phyloP scores from a whole-genome alignment of 1,139 yeast species.

The Waltiozyma solani region DNA sequence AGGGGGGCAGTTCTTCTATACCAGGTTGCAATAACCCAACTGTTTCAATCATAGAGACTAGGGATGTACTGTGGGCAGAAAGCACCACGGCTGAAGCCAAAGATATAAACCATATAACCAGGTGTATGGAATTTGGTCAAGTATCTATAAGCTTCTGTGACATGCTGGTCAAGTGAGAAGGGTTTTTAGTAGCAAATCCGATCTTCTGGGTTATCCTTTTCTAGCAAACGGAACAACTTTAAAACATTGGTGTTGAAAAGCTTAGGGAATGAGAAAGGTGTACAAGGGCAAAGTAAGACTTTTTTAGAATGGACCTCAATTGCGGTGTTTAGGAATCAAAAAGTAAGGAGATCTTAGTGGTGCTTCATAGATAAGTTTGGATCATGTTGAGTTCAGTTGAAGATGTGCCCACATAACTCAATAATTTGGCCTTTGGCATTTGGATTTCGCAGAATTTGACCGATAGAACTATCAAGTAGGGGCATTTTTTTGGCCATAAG shows the following conservation, averaged over 20 bases:
- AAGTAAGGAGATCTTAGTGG: too few species aligned
- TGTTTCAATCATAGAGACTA: slow-evolving; percentile 53
- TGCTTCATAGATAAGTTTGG: too few species aligned
- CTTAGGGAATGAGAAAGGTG: too few species aligned
- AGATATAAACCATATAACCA: slow-evolving; percentile 42
- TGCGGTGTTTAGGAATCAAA: too few species aligned
- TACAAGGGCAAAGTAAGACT: too few species aligned
- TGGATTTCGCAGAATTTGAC: too few species aligned
- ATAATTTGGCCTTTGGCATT: neutral
- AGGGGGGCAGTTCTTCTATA: slow-evolving; percentile 37
- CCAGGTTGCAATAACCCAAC: slow-evolving; percentile 48
- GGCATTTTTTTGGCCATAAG: too few species aligned
- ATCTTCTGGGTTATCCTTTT: slow-evolving; percentile 26
- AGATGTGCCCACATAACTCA: too few species aligned
- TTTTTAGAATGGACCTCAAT: slow-evolving; percentile 31
- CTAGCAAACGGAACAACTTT: slow-evolving; percentile 41
- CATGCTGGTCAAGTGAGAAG: slow-evolving; percentile 41
- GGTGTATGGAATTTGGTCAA: slow-evolving; percentile 35
- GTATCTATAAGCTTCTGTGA: slow-evolving; percentile 44
- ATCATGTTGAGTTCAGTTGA: too few species aligned
- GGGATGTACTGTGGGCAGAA: slow-evolving; percentile 53
- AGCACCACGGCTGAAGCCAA: slow-evolving; percentile 62
- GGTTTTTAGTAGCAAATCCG: slow-evolving; percentile 59
- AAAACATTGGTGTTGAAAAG: slow-evolving; percentile 48
- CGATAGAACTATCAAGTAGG: too few species aligned